Base-by-base conservation (phyloP, 345 rosid genomes). In the Luvunga scandens region DNA sequence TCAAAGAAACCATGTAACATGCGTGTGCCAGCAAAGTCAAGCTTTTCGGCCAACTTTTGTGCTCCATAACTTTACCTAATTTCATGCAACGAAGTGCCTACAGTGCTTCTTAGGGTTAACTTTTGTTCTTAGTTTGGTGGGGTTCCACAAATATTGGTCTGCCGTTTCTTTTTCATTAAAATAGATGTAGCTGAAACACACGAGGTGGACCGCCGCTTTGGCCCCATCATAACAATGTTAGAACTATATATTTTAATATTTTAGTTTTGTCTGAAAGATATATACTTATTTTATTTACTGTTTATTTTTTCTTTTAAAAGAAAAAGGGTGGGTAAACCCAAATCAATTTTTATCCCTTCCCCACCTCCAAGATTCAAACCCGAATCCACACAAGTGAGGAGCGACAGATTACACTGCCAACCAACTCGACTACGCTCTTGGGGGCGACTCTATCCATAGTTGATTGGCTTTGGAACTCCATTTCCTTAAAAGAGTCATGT, bases 21-120 rank as follows among this genome's bases (percentile, higher is more conserved):
- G 89, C 87, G 85, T 75, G 78, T 88, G 83, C 85, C 89, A 84
- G 79, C 83, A 89, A 87, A 90, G 97, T 95, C 98, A 90, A 90
- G 88, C 91, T 95, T 94, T 95, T 83, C 97, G 93, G 97, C 95
- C 78, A 76, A 55, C 83, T 61, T 81, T 80, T 78, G 55, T 81
- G 77, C 82, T 77, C 79, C 39, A 57, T 28, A 48, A 36, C 77
- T 80, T 82, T 68, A 60, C 67, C 72, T 62, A 71, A 82, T 38
- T 79, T 68, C 87, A 83, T 84, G 87, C 86, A 85, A 82, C 78
- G 70, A 66, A 70, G 33, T 38, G 39, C 56, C 61, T 24, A 61
- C 28, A 76, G 12, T 18, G 38, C 21, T 34, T 45, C 42, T 68
- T 68, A 45, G 79, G 68, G 50, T 71, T 71, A 72, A 70, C 66